phyloP scores from a whole-genome alignment of 176 grass and related monocot genomes.

The Chrysopogon serrulatus region DNA sequence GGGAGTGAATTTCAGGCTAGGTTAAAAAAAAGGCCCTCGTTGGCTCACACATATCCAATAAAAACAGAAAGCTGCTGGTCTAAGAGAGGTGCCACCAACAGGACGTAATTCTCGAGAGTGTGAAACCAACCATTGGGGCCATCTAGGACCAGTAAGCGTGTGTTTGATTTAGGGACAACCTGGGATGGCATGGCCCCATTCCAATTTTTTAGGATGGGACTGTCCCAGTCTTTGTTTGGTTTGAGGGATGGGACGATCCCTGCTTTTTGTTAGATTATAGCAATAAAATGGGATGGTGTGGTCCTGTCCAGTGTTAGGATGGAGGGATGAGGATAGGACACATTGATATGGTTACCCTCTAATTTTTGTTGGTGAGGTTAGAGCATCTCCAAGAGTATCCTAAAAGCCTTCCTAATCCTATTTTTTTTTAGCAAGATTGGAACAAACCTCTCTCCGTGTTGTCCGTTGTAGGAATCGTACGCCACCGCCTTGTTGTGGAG shows the following conservation, averaged over 20 bases:
- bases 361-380: background rate
- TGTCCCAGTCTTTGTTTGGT: no score
- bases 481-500: no score
- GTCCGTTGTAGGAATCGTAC: no score
- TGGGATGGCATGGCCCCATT: background rate
- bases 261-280: background rate
- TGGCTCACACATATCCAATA: background rate
- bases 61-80: background rate
- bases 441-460: no score
- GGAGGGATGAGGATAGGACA: background rate
- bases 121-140: background rate
- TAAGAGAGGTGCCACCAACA: background rate
- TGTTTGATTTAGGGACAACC: background rate
- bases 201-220: no score
- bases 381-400: no score
- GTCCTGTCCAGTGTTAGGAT: background rate
- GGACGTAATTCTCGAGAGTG: background rate
- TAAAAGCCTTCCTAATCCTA: no score
- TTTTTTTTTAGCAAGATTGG: no score
- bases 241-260: no score
- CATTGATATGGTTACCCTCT: background rate
- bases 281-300: background rate
- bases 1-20: background rate
- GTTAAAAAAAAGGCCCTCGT: background rate
- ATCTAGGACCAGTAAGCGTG: background rate